Conservation (phyloP, 106 monocot species). For the Dendrobium catenatum region DNA sequence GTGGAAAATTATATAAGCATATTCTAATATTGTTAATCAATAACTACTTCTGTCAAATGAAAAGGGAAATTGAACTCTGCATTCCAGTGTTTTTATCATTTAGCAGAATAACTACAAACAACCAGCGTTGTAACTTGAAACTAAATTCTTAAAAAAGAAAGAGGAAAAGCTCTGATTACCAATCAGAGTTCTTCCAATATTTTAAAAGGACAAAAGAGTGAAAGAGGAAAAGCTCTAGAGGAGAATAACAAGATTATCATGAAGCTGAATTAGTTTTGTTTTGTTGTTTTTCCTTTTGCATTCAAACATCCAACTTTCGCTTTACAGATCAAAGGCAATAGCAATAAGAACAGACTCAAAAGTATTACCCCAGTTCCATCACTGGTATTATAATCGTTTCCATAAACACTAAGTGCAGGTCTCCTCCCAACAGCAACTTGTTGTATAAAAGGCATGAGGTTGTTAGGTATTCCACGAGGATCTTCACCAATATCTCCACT, state of each 20-base stretch:
- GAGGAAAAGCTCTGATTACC: background rate
- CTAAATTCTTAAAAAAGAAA: background rate
- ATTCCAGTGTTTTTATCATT: too few relatives aligned
- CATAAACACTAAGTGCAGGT: conserved; percentile 66
- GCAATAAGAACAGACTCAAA: background rate
- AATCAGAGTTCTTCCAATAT: too few relatives aligned
- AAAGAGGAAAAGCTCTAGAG: background rate
- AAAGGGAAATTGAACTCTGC: too few relatives aligned
- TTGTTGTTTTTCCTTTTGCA: too few relatives aligned
- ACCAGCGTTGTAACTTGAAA: background rate
- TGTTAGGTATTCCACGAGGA: conserved; percentile 91
- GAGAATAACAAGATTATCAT: background rate
- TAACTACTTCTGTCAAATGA: too few relatives aligned
- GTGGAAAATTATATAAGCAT: background rate
- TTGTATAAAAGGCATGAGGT: conserved; percentile 93
- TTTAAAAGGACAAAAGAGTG: too few relatives aligned
- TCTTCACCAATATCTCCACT: conserved; percentile 92
- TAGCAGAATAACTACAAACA: background rate
- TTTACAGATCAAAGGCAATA: too few relatives aligned
- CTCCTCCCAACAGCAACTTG: conserved; percentile 93
- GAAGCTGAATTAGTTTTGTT: background rate
- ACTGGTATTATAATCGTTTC: conserved; percentile 79
- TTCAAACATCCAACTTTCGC: too few relatives aligned
- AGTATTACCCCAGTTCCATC: conserved; percentile 88
- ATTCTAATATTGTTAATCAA: too few relatives aligned